Base-by-base conservation (phyloP, 2,329 filamentous ascomycete species). In the Ciborinia camelliae region DNA sequence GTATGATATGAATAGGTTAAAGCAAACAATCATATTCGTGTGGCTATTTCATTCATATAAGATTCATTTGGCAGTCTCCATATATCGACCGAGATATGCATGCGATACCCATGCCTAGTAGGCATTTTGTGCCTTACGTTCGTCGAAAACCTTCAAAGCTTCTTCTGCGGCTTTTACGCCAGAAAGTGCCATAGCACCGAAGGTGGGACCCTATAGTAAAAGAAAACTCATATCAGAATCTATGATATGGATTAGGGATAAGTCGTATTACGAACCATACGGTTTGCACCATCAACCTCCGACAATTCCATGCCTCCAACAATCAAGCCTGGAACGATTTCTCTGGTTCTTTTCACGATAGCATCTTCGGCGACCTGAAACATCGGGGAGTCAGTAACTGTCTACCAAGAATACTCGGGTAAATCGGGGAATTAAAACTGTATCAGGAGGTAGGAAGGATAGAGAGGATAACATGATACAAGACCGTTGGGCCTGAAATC, bases 251-350 rank as follows among this genome's bases (percentile, higher is more conserved):
- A 6, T n/a, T 26, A 20, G 14, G 4, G 8, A 28, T 12, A 10
- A 20, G 45, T 12, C 4, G 9, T 23, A 23, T 5, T 12, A 53
- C 65, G 26, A 75, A 88, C 93, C 92, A 97, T 97, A 62, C 92
- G 86, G 80, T 96, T 96, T 68, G 91, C 91, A 23, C 92, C 92
- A 73, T 97, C 92, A 39, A 96, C 87, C 79, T 97, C 92, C 66
- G 88, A 91, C 70, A 97, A 81, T 78, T 97, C 92, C 92, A 97
- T 97, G 47, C 92, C 93, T 62, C 92, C 93, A n/a, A 96, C 90
- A 73, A 97, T 92, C 69, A 97, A 81, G 35, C 93, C 92, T 7
- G 91, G 91, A 18, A 92, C 87, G 66, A 97, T 84, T 81, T 97
- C 92, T 67, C 92, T 87, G 8, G 92, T 97, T 71, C 89, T 84